Conservation (phyloP, 2,329 filamentous ascomycete genomes). For the Rhexocercosporidium sp. region DNA sequence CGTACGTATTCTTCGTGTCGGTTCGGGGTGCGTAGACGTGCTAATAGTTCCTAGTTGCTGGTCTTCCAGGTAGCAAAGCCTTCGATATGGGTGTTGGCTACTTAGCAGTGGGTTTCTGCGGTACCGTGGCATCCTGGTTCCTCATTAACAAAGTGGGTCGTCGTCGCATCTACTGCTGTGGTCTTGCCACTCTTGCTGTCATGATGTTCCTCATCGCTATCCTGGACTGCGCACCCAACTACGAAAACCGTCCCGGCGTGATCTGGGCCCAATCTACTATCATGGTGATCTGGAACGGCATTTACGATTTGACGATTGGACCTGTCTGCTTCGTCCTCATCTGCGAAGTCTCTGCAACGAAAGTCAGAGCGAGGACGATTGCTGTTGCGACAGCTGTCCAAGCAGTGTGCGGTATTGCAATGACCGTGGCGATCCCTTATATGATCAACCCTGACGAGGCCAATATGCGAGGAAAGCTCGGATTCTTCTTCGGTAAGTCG, state of each 20-base stretch:
- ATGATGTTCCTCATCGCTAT: slow-evolving; percentile 47
- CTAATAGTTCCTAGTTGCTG: slow-evolving; percentile 41
- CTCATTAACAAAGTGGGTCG: slow-evolving; percentile 53
- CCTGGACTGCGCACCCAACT: slow-evolving; percentile 41
- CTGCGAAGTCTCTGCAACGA: slow-evolving; percentile 45
- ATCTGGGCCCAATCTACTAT: slow-evolving; percentile 45
- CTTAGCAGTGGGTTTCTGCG: slow-evolving; percentile 53
- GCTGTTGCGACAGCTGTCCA: slow-evolving; percentile 36
- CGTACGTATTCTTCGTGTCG: slow-evolving; percentile 19
- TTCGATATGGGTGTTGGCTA: slow-evolving; percentile 58
- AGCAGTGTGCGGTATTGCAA: slow-evolving; percentile 37
- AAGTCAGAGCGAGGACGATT: slow-evolving; percentile 47
- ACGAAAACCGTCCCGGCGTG: slow-evolving; percentile 26
- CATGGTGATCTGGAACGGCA: slow-evolving; percentile 47
- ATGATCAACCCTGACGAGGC: slow-evolving; percentile 47
- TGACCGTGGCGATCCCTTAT: slow-evolving; percentile 44
- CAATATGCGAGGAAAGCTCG: slow-evolving; percentile 48
- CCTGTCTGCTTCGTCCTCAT: slow-evolving; percentile 48
- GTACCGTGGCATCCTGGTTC: slow-evolving; percentile 55
- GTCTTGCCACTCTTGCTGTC: slow-evolving; percentile 48
- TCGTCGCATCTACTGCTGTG: slow-evolving; percentile 53
- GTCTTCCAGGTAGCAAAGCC: slow-evolving; percentile 51
- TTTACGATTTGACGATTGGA: slow-evolving; percentile 48
- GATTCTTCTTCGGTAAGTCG: slow-evolving; percentile 47
- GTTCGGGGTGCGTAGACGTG: neutral